Base-by-base conservation (phyloP, 495 filamentous ascomycete genomes). In the Aspergillus cristatus region DNA sequence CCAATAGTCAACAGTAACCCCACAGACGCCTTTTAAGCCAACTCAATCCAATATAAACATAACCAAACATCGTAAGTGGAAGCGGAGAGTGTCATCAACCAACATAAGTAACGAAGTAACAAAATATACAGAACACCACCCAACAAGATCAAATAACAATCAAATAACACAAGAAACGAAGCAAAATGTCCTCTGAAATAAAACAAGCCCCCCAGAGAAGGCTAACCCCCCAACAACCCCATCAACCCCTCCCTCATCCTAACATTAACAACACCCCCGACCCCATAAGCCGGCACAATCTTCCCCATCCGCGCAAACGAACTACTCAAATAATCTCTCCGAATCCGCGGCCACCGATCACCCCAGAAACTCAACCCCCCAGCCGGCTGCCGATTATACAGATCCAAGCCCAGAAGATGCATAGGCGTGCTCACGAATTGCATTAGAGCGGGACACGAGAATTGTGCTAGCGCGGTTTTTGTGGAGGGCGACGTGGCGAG, bases 211-310 rank as follows among this genome's bases (percentile, higher is more conserved):
- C n/a, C n/a, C n/a, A n/a, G n/a, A n/a, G n/a, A n/a, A n/a, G n/a
- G n/a, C n/a, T n/a, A n/a, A n/a, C 47, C 54, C 54, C 76, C 69
- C 36, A 79, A 31, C 34, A 40, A 52, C 45, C 54, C 62, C 69
- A 84, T 76, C 55, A 78, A 46, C 31, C 47, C 55, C 55, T 64
- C 68, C 49, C 90, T 73, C 35, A 94, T 67, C 45, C 78, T 71
- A 34, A 72, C 68, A 69, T 96, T 97, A 3, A 88, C 82, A 32
- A 94, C 88, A 2, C 90, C 90, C 1, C 90, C 90, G 31, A 95
- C 66, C 18, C 90, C 90, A 72, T 95, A 96, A 13, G 90, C 90
- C 34, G 91, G 90, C 17, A 97, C 73, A 48, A 96, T 95, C 63
- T 91, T 78, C 28, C 82, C 84, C 67, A 96, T 84, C 34, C 91